phyloP scores from a whole-genome alignment of 2,329 filamentous ascomycete genomes.

The Plectosphaerella cucumerina region DNA sequence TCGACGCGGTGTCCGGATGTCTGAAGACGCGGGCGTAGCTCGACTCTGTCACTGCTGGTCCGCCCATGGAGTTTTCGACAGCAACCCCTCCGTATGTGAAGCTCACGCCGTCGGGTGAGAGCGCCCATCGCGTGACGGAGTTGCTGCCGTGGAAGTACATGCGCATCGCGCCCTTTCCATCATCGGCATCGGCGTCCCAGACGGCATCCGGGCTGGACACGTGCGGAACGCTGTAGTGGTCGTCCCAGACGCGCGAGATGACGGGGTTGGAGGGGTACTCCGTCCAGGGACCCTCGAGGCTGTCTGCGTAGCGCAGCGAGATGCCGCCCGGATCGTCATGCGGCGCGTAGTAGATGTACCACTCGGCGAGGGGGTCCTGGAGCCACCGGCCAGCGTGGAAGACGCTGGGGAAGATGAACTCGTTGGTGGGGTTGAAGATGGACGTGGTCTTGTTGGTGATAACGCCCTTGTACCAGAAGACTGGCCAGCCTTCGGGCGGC shows the following conservation, averaged over 20 bases:
- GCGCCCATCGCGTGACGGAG: constrained; percentile 11
- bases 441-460: constrained; percentile 15
- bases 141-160: constrained; percentile 15
- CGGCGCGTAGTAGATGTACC: constrained; percentile 22
- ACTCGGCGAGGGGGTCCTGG: constrained; percentile 13
- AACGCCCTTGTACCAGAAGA: constrained; percentile 15
- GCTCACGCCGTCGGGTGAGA: constrained; percentile 11
- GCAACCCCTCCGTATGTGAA: constrained; percentile 15
- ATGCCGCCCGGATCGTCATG: constrained; percentile 20
- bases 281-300: constrained; percentile 11
- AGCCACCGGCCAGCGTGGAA: constrained; percentile 18
- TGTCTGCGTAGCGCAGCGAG: constrained; percentile 15
- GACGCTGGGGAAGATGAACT: constrained; percentile 19
- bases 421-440: constrained; percentile 19
- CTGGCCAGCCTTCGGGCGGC: constrained; percentile 15
- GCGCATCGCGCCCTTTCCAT: constrained; percentile 4
- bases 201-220: constrained; percentile 13
- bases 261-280: constrained; percentile 12
- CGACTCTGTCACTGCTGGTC: constrained; percentile 16
- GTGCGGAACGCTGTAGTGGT: constrained; percentile 12
- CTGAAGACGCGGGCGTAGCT: constrained; percentile 20
- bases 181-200: constrained; percentile 9
- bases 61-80: constrained; percentile 16
- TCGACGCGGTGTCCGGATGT: constrained; percentile 15
- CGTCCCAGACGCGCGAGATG: constrained; percentile 7